These are phyloP conservation scores for Lagenidium giganteum DNA, from an alignment of 352 stramenopile species.

Conservation along the genomic window DNA sequence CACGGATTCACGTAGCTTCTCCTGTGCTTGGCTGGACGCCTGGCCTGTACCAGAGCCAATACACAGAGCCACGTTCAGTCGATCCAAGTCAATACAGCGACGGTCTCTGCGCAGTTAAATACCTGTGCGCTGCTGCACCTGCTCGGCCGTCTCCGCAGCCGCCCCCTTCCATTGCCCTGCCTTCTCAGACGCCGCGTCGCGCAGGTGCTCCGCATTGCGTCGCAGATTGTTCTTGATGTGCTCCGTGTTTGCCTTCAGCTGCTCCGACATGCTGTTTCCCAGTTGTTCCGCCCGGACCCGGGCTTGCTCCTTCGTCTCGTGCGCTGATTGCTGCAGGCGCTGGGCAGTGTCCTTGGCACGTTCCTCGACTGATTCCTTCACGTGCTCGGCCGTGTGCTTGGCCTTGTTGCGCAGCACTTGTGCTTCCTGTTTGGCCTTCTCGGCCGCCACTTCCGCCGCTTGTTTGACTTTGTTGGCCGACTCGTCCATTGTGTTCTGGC, in stretches of 20 bases:
- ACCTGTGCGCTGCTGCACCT: conserved; percentile 10
- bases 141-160: no score
- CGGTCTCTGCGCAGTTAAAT: no score
- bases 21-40: conserved; percentile 22
- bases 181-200: conserved; percentile 29
- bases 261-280: conserved; percentile 27
- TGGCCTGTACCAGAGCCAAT: no score
- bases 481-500: conserved; percentile 1
- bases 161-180: no score
- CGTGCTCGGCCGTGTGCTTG: conserved; percentile 6
- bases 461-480: background rate
- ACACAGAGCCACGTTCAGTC: no score
- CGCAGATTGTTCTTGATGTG: conserved; percentile 35
- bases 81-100: no score
- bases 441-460: conserved; percentile 4
- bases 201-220: conserved; percentile 26
- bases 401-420: conserved; percentile 18
- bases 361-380: conserved; percentile 14
- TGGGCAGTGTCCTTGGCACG: conserved; percentile 13
- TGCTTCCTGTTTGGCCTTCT: conserved; percentile 15
- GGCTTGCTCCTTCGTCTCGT: conserved; percentile 17
- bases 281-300: conserved; percentile 24
- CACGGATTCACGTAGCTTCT: conserved; percentile 31
- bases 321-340: conserved; percentile 12
- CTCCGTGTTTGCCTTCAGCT: conserved; percentile 39